phyloP scores from a whole-genome alignment of 2,329 filamentous ascomycete genomes.

The Alternaria novae-zelandiae region DNA sequence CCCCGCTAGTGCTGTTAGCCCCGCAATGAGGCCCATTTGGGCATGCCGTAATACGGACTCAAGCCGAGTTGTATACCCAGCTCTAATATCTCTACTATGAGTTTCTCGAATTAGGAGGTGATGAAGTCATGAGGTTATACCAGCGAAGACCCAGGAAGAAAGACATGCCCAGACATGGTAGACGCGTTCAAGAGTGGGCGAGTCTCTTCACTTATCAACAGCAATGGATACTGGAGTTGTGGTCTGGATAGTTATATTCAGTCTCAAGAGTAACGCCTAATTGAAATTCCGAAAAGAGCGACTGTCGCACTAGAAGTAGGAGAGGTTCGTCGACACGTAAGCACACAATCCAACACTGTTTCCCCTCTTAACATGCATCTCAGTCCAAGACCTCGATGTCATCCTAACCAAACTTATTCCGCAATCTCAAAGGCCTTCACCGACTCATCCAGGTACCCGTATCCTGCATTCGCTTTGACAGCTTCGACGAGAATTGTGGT shows the following conservation, averaged over 20 bases:
- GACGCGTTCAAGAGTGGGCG: not conserved
- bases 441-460: not conserved
- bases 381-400: not conserved
- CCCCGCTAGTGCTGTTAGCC: conserved; percentile 5
- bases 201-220: not conserved
- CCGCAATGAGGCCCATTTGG: not conserved
- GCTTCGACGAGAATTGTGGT: not conserved
- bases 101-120: not conserved
- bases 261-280: not conserved
- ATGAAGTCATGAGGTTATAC: not conserved
- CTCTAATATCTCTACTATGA: no score
- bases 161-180: not conserved
- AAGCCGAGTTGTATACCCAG: not conserved
- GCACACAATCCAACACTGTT: not conserved
- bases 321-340: not conserved
- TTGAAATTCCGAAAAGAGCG: not conserved
- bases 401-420: not conserved
- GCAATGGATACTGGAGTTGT: not conserved
- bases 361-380: not conserved
- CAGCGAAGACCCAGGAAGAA: not conserved
- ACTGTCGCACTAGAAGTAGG: not conserved
- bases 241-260: not conserved
- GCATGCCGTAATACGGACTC: not conserved
- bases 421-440: not conserved
- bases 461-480: not conserved